These are phyloP conservation scores for Penicillium sp. DNA, from an alignment of 2,329 filamentous ascomycete genomes.

Conservation along the genomic window DNA sequence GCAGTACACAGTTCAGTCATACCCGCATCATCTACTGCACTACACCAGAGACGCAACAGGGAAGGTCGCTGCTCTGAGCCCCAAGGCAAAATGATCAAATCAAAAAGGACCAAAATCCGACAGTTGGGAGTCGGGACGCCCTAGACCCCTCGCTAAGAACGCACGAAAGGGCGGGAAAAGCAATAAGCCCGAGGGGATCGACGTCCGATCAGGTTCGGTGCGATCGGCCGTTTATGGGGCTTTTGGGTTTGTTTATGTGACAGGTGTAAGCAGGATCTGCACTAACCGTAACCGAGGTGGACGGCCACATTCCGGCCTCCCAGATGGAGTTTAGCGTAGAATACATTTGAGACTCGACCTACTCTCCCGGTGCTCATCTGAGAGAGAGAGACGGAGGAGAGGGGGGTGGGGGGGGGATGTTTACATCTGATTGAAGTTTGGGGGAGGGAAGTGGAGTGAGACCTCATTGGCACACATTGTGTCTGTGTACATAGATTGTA, in stretches of 20 bases:
- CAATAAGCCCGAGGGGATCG: constrained; percentile 16
- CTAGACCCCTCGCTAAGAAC: not conserved
- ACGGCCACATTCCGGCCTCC: constrained; percentile 23
- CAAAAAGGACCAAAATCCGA: not conserved
- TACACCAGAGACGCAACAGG: too few species aligned
- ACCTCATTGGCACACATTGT: too few species aligned
- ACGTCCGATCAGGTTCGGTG: constrained; percentile 24
- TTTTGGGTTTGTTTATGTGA: constrained; percentile 18
- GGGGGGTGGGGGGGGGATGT: too few species aligned
- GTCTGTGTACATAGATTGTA: too few species aligned
- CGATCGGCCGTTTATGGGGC: constrained; percentile 37
- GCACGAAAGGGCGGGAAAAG: not conserved
- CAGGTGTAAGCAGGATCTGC: constrained; percentile 27
- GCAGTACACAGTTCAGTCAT: too few species aligned
- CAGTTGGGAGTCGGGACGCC: not conserved
- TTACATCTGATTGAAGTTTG: too few species aligned
- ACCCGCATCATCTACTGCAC: too few species aligned
- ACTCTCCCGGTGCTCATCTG: not conserved
- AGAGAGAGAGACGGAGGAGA: not conserved
- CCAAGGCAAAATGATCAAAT: not conserved
- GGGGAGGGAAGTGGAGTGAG: too few species aligned
- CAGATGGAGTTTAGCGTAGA: constrained; percentile 11
- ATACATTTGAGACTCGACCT: too few species aligned
- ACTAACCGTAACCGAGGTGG: constrained; percentile 23
- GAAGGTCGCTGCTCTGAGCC: not conserved